Base-by-base conservation (phyloP, 768 basidiomycete species). In the Hypsizygus marmoreus region DNA sequence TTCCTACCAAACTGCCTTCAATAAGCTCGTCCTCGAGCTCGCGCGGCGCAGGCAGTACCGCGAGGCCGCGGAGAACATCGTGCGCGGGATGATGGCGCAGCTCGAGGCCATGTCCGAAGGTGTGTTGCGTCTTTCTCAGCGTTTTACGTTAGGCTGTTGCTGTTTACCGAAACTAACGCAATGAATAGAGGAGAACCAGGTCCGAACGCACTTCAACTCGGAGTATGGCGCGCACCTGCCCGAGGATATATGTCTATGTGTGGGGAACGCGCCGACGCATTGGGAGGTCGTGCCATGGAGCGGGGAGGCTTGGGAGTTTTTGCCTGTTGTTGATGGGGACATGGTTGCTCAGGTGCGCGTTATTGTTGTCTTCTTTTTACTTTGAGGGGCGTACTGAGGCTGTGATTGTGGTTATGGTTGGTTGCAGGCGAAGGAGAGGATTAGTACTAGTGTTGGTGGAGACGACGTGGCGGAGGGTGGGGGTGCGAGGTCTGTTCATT, bases 221-320 rank as follows among this genome's bases (percentile, higher is more conserved):
- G 83, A 84, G 35, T 82, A 91, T 39, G 90, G 88, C 0, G 73
- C 74, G 10, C 79, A 86, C 60, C 74, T 93, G 2, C 90, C 90
- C 0, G 77, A 84, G 51, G 91, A 93, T 53, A 74, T 93, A 29
- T 92, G 91, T 59, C 67, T 91, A 12, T 88, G 79, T 49, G 81
- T 91, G 41, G 80, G 78, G 52, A 87, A 91, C 60, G 64, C 77
- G 8, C 90, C 90, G 8, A 89, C 87, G 28, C 74, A 73, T 41
- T 90, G 85, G 83, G 79, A 85, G 49, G 73, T 90, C 10, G 59
- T 77, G 1, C 82, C 88, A 0, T 73, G 68, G 62, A 67, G 75
- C 19, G 80, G 78, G 4, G 81, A 84, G 29, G 50, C 60, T 5
- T 58, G 67, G 13, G 88, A 91, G 61, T 67, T 67, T 7, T 65